Percentiles rank a stretch among this genome's conserved stretches.
Evolutionary conservation across 1,284 basidiomycete species (phyloP).

Genomic region (Cryptococcus sp.): DNA sequence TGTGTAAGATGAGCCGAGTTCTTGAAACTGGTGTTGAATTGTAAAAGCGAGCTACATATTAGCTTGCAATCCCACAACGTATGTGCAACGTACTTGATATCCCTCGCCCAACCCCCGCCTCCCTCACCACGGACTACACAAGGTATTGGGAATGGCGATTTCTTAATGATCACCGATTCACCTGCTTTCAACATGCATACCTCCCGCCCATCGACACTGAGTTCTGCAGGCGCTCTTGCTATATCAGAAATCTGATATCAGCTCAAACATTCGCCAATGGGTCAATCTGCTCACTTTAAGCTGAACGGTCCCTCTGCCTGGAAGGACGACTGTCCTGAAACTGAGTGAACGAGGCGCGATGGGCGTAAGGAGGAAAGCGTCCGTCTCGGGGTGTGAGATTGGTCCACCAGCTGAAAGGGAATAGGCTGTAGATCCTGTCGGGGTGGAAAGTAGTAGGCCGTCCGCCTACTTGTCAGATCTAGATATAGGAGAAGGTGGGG

Average conservation of each 20-base stretch:
- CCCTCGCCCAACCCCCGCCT: conserved; percentile 91
- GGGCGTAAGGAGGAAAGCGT: conserved; percentile 85
- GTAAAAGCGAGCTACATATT: conserved; percentile 60
- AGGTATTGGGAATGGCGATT: conserved; percentile 84
- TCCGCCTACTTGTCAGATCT: conserved; percentile 62
- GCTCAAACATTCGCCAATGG: not conserved
- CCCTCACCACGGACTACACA: conserved; percentile 83
- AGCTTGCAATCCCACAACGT: conserved; percentile 1
- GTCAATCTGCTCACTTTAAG: conserved; percentile 72
- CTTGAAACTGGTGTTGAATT: conserved; percentile 86
- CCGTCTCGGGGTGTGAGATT: conserved; percentile 89
- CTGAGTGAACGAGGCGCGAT: conserved; percentile 91
- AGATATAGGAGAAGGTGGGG: not conserved
- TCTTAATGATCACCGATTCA: conserved; percentile 78
- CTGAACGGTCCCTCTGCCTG: conserved; percentile 71
- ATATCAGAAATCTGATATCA: conserved; percentile 68
- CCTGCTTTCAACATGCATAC: conserved; percentile 74
- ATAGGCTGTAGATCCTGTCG: conserved; percentile 95
- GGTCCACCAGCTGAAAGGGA: conserved; percentile 93
- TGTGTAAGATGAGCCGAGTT: conserved; percentile 47
- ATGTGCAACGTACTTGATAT: conserved; percentile 64
- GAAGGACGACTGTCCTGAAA: conserved; percentile 87
- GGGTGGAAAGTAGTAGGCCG: conserved; percentile 90
- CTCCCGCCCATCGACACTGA: conserved; percentile 87
- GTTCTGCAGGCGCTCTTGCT: conserved; percentile 78